A percentile compares a stretch with the other conserved stretches of the same genome.
These are phyloP conservation scores for Penicillium occitanis DNA, from an alignment of 2,329 filamentous ascomycete species.

Conservation along the genomic window DNA sequence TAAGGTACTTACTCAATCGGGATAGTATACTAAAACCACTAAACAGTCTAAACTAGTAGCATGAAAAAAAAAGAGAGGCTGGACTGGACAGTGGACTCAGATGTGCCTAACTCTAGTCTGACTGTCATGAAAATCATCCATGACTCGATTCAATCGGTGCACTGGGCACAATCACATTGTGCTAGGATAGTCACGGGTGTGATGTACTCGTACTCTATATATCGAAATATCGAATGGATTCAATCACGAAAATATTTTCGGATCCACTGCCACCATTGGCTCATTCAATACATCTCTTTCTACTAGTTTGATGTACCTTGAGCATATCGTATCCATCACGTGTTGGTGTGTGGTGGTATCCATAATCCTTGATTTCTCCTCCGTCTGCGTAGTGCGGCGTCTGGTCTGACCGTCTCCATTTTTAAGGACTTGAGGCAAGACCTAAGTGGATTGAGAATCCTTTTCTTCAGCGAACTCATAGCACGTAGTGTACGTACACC, in stretches of 20 bases:
- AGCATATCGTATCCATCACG: constrained; percentile 11
- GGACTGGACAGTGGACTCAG: neutral
- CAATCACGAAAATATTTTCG: neutral
- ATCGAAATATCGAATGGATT: neutral
- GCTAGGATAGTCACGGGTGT: constrained; percentile 11
- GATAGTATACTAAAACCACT: constrained; percentile 5
- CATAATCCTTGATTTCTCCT: neutral
- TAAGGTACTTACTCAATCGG: constrained; percentile 11
- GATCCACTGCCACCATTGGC: neutral
- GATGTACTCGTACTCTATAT: neutral
- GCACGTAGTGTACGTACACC: neutral
- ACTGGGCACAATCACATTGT: constrained; percentile 10
- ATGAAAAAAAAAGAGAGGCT: neutral
- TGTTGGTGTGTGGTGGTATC: constrained; percentile 3
- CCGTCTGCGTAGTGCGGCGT: neutral
- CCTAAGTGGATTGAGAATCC: neutral
- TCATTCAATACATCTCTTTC: neutral
- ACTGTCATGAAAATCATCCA: neutral
- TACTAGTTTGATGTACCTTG: neutral
- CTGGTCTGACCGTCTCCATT: constrained; percentile 1
- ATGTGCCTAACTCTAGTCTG: constrained; percentile 7
- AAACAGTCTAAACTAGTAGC: neutral
- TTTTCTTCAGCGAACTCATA: neutral
- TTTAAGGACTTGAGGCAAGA: neutral
- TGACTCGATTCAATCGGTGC: neutral